Evolutionary conservation across 225 moss, liverwort and hornwort species (phyloP).

Genomic region (Thuidium tamariscinum): DNA sequence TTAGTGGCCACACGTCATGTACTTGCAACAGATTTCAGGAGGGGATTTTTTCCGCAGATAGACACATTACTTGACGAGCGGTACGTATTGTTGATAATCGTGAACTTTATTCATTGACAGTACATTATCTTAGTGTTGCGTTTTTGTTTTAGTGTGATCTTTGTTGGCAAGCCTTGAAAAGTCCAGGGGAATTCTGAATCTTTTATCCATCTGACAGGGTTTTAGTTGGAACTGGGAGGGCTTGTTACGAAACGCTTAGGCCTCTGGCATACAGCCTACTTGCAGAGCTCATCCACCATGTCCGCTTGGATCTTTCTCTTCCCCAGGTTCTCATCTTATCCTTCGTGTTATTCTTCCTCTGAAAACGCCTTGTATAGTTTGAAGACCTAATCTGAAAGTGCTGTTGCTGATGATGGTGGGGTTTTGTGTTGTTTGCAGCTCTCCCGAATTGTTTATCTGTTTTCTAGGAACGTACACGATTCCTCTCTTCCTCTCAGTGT

Average conservation of each 20-base stretch:
- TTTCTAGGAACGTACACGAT: slow-evolving; percentile 97
- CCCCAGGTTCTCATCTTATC: slow-evolving; percentile 55
- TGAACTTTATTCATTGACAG: background rate
- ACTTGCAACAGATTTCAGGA: slow-evolving; percentile 93
- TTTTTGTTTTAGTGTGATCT: background rate
- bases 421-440: slow-evolving; percentile 53
- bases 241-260: slow-evolving; percentile 98
- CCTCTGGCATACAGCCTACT: slow-evolving; percentile 96
- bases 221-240: slow-evolving; percentile 94
- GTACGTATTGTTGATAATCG: slow-evolving; percentile 8
- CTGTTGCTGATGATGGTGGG: background rate
- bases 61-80: slow-evolving; percentile 97
- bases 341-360: background rate
- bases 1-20: slow-evolving; percentile 97
- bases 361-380: background rate
- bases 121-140: background rate
- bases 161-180: background rate
- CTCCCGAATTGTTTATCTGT: slow-evolving; percentile 92
- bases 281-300: slow-evolving; percentile 97
- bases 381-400: background rate
- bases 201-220: slow-evolving; percentile 52
- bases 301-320: slow-evolving; percentile 96
- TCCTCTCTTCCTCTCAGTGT: slow-evolving; percentile 98
- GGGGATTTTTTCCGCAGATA: slow-evolving; percentile 95
- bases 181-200: background rate